phyloP scores from a whole-genome alignment of 441 rosid species.

The Erodium trifolium region DNA sequence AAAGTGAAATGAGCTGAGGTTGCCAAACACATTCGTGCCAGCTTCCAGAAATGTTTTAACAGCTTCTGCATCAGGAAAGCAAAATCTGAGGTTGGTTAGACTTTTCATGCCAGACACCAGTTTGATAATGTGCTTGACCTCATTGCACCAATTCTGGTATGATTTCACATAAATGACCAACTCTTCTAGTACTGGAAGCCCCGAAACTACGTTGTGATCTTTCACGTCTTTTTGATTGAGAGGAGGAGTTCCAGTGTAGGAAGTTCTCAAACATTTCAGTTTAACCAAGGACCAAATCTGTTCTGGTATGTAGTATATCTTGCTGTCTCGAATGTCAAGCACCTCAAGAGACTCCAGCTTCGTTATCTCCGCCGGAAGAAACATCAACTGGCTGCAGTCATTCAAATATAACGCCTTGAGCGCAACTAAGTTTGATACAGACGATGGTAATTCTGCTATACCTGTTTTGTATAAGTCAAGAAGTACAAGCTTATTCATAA shows the following conservation, averaged over 20 bases:
- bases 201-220: not conserved
- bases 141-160: not conserved
- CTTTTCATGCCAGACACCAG: not conserved
- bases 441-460: not conserved
- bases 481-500: not conserved
- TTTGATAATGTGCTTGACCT: not conserved
- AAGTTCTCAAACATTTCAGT: not conserved
- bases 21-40: not conserved
- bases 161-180: not conserved
- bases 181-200: not conserved
- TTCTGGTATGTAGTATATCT: not conserved
- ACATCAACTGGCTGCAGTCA: not conserved
- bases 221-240: not conserved
- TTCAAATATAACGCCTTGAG: not conserved
- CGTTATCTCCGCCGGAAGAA: not conserved
- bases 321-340: slow-evolving; percentile 2
- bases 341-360: not conserved
- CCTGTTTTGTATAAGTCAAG: not conserved
- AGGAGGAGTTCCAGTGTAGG: not conserved
- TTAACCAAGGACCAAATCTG: not conserved
- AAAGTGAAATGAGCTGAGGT: not conserved
- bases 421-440: not conserved
- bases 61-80: not conserved
- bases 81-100: not conserved
- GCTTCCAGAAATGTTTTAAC: not conserved